Conservation (phyloP, 176 grass and related monocot genomes). For the Chrysopogon serrulatus region DNA sequence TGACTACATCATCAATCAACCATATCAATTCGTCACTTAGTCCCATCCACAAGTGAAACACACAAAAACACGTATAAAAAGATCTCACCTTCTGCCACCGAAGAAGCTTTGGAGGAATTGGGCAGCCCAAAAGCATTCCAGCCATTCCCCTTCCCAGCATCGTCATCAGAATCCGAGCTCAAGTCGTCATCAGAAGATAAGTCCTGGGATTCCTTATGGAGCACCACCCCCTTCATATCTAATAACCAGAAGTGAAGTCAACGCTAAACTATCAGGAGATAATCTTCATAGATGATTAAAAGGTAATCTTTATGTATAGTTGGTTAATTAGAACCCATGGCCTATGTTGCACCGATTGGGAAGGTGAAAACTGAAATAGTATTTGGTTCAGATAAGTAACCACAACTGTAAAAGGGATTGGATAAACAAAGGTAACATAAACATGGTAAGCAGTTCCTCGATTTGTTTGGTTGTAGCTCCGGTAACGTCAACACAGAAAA, state of each 20-base stretch:
- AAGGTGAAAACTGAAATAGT: neutral
- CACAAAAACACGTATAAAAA: neutral
- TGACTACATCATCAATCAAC: neutral
- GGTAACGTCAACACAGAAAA: too few species aligned
- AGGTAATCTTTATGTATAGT: neutral
- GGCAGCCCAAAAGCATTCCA: conserved; percentile 27
- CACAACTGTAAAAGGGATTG: too few species aligned
- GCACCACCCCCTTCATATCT: conserved; percentile 48
- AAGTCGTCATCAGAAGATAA: conserved; percentile 48
- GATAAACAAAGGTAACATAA: too few species aligned
- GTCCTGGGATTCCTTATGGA: conserved; percentile 20
- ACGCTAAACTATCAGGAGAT: neutral
- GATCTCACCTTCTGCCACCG: conserved; percentile 32
- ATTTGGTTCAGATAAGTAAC: too few species aligned
- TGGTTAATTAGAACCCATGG: neutral
- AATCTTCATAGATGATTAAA: neutral
- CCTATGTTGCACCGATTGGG: neutral
- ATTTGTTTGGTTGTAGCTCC: too few species aligned
- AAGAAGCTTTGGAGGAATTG: conserved; percentile 38
- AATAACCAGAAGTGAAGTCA: neutral
- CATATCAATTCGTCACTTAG: neutral
- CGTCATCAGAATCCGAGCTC: conserved; percentile 62
- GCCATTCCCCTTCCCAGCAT: conserved; percentile 17
- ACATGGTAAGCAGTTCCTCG: too few species aligned
- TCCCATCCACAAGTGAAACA: neutral